Percentiles rank a stretch among this genome's conserved stretches.
Evolutionary conservation across 768 basidiomycete genomes (phyloP).

Genomic region (Trametes meyenii): DNA sequence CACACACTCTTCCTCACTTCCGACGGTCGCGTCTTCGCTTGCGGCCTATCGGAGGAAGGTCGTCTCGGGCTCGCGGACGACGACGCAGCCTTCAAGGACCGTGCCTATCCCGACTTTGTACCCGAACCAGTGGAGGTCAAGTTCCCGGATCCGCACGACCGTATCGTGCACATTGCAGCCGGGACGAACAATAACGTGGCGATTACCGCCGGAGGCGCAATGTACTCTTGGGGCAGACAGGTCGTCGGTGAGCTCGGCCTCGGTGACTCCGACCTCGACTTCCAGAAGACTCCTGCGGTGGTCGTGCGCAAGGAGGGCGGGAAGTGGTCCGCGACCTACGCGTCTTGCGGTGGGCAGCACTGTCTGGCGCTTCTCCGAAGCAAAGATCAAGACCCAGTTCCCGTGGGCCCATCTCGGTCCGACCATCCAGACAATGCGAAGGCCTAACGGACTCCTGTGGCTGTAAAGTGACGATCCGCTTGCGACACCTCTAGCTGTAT

Average conservation of each 20-base stretch:
- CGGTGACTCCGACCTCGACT: slow-evolving; percentile 52
- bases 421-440: slow-evolving; percentile 3
- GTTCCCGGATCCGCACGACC: slow-evolving; percentile 67
- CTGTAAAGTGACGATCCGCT: neutral
- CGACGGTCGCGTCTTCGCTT: slow-evolving; percentile 82
- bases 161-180: slow-evolving; percentile 64
- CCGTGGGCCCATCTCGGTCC: neutral
- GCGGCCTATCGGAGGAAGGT: slow-evolving; percentile 81
- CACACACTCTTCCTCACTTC: slow-evolving; percentile 89
- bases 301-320: slow-evolving; percentile 77
- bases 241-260: slow-evolving; percentile 72
- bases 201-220: slow-evolving; percentile 63
- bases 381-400: slow-evolving; percentile 38
- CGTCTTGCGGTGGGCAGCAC: slow-evolving; percentile 81
- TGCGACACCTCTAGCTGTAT: slow-evolving; percentile 21
- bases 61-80: slow-evolving; percentile 81
- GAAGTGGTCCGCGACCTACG: slow-evolving; percentile 63
- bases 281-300: slow-evolving; percentile 62
- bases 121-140: slow-evolving; percentile 63
- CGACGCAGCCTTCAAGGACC: slow-evolving; percentile 64
- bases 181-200: slow-evolving; percentile 76
- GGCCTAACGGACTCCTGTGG: neutral
- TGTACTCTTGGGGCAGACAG: slow-evolving; percentile 82
- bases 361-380: slow-evolving; percentile 72
- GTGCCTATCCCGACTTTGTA: slow-evolving; percentile 59